Percentiles rank a stretch among this genome's conserved stretches.
These are phyloP conservation scores for Neurospora tetrasperma DNA, from an alignment of 495 filamentous ascomycete genomes.

Conservation along the genomic window DNA sequence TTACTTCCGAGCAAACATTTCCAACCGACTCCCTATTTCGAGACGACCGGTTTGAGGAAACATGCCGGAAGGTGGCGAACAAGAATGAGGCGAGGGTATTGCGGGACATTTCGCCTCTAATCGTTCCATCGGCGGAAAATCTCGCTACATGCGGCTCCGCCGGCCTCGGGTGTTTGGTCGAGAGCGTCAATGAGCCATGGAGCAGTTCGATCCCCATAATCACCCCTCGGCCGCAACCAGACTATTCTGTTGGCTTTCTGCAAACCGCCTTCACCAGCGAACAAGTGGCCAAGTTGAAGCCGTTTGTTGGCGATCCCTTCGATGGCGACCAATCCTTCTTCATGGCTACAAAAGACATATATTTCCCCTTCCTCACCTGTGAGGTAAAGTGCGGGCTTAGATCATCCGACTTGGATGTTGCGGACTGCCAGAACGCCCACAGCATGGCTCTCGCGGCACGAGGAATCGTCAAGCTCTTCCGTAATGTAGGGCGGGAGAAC, in stretches of 20 bases:
- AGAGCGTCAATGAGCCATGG: constrained; percentile 36
- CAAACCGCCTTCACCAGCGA: constrained; percentile 31
- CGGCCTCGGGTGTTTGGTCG: constrained; percentile 25
- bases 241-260: constrained; percentile 28
- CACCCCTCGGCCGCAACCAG: constrained; percentile 26
- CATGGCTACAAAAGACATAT: constrained; percentile 22
- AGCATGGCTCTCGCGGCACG: constrained; percentile 31
- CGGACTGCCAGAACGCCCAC: constrained; percentile 11
- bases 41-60: constrained; percentile 23
- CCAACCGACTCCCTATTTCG: constrained; percentile 26
- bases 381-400: constrained; percentile 15
- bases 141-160: constrained; percentile 18
- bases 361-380: constrained; percentile 17
- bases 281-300: constrained; percentile 30
- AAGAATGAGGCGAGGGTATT: constrained; percentile 29
- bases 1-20: constrained; percentile 19
- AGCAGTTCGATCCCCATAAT: constrained; percentile 24
- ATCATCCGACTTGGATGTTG: background rate
- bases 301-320: constrained; percentile 21
- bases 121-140: constrained; percentile 18
- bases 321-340: constrained; percentile 5
- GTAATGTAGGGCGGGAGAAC: constrained; percentile 20
- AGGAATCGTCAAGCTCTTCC: constrained; percentile 26
- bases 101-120: constrained; percentile 5
- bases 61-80: constrained; percentile 19